Evolutionary conservation across 371 early-diverging fungal genomes (phyloP), one percentile per base, ranked within the genome.

Genomic region (Apophysomyces trapeziformis): DNA sequence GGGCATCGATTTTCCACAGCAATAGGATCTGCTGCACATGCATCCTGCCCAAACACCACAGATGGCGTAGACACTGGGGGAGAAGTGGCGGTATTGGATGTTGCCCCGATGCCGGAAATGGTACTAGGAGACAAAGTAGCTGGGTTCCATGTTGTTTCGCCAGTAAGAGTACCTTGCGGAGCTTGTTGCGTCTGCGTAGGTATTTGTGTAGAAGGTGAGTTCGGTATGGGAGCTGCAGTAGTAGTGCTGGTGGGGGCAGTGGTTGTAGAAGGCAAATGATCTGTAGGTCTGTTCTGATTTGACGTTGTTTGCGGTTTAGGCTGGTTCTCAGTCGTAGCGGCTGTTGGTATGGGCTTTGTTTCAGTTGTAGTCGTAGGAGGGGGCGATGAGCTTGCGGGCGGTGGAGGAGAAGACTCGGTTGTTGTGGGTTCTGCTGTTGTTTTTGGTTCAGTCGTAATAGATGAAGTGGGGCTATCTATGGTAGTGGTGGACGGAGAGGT

Each of bases 261-360:
- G 41, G 41, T 8, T 5, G 41, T 41, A 41, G 54, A 21, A 50
- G 54, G 54, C 11, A 26, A 8, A 21, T 50, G 5, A 11, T 21
- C 21, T 21, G 16, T 21, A 7, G 54, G 8, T 35, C 32, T 45
- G 46, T 35, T 36, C 14, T 43, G 36, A 65, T 57, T 38, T 64
- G 60, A 41, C 65, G 68, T 12, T 64, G 16, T 16, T 60, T 61
- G 43, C 58, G 54, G 39, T 58, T 14, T 36, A 44, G 16, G 1
- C 21, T 2, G 8, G 36, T 44, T 32, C 41, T 54, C 38, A 7
- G 57, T 64, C 0, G 57, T 18, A 50, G 57, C 7, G 9, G 57
- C 36, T 8, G 63, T 45, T n/a, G 46, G 63, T 50, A 36, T 41
- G 11, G 41, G 13, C 41, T 41, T 13, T 41, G 41, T 5, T 13